These are phyloP conservation scores for Pyrenochaeta sp. DNA, from an alignment of 2,329 filamentous ascomycete species.

Conservation along the genomic window DNA sequence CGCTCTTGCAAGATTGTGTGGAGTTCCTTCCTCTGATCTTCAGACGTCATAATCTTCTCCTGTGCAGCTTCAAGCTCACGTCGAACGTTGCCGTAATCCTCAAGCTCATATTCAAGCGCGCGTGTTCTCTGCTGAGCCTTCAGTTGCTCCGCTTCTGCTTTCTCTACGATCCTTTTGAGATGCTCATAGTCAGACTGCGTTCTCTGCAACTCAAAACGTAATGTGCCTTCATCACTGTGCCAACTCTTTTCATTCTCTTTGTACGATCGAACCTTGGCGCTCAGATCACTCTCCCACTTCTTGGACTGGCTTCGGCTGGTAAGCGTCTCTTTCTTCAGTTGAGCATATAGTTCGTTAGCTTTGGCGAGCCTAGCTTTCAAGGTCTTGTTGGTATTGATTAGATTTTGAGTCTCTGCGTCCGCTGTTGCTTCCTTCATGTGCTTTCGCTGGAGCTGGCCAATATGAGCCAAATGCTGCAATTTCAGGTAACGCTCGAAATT, in stretches of 20 bases:
- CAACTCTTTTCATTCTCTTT: conserved; percentile 75
- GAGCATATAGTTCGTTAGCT: conserved; percentile 73
- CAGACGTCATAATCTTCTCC: conserved; percentile 41
- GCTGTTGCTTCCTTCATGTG: conserved; percentile 79
- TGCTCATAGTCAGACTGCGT: conserved; percentile 69
- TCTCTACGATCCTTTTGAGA: conserved; percentile 71
- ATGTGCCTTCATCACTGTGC: conserved; percentile 63
- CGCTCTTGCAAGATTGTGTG: conserved; percentile 66
- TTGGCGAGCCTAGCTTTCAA: conserved; percentile 77
- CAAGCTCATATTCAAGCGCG: conserved; percentile 65
- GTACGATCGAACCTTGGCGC: conserved; percentile 69
- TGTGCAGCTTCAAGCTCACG: conserved; percentile 44
- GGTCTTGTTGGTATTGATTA: conserved; percentile 78
- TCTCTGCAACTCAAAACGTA: conserved; percentile 67
- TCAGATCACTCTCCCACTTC: conserved; percentile 79
- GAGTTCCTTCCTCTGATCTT: conserved; percentile 51
- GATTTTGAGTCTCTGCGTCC: conserved; percentile 82
- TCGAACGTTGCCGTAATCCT: conserved; percentile 61
- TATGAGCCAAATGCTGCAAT: conserved; percentile 82
- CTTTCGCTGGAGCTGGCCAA: conserved; percentile 77
- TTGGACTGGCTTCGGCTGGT: conserved; percentile 76
- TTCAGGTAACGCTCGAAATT: conserved; percentile 87
- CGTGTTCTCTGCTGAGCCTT: conserved; percentile 64
- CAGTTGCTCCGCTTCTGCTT: conserved; percentile 72
- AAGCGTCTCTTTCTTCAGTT: conserved; percentile 75